Conservation (phyloP, 805 yeast genomes). For the Wickerhamiella hasegawae region DNA sequence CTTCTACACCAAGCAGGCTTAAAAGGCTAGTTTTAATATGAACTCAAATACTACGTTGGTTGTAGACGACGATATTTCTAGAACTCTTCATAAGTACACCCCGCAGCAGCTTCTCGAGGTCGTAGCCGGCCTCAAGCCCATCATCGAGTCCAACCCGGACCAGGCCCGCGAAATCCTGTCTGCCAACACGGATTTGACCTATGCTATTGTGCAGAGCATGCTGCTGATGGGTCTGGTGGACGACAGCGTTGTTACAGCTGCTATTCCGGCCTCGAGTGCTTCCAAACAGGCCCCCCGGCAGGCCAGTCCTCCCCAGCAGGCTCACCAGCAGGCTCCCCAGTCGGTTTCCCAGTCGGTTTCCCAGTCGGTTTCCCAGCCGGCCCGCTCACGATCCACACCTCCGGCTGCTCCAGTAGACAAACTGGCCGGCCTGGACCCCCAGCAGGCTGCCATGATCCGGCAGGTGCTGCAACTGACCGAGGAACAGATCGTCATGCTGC, state of each 20-base stretch:
- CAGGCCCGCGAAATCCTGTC: constrained; percentile 44
- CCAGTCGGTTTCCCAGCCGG: constrained; percentile 1
- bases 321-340: constrained; percentile 6
- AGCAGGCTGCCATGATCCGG: constrained; percentile 31
- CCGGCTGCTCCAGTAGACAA: constrained; percentile 4
- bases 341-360: constrained; percentile 3
- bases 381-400: constrained; percentile 3
- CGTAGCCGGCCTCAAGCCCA: constrained; percentile 37
- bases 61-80: constrained; percentile 28
- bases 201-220: constrained; percentile 60
- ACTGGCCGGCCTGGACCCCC: constrained; percentile 19
- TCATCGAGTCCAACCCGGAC: constrained; percentile 42
- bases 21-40: too few species aligned
- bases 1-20: too few species aligned
- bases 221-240: constrained; percentile 26
- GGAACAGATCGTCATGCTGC: constrained; percentile 31
- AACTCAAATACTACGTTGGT: neutral
- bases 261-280: neutral
- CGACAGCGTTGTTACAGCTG: constrained; percentile 13
- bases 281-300: constrained; percentile 1
- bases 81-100: constrained; percentile 34
- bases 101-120: constrained; percentile 32
- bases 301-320: constrained; percentile 2
- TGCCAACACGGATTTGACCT: constrained; percentile 59
- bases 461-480: constrained; percentile 35